A percentile compares a stretch with the other conserved stretches of the same genome.
phyloP scores from a whole-genome alignment of 208 protist genomes.

The Porcisia hertigi region DNA sequence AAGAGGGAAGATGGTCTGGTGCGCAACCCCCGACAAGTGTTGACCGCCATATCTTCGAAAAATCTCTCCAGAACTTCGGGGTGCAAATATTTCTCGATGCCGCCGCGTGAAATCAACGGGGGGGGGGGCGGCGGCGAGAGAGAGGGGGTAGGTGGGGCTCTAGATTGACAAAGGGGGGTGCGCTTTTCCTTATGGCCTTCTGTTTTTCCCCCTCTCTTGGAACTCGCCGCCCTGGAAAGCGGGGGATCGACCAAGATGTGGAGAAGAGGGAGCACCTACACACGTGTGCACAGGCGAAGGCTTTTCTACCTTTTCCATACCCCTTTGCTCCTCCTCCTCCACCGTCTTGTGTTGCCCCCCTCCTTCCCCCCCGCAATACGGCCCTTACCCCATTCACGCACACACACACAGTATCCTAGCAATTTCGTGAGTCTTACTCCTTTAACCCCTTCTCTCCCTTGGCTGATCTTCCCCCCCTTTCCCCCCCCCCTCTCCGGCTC shows the following conservation, averaged over 20 bases:
- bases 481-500: background rate
- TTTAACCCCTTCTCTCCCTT: background rate
- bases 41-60: background rate
- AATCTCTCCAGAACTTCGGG: background rate
- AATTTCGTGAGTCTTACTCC: background rate
- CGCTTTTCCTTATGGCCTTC: background rate
- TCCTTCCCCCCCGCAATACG: background rate
- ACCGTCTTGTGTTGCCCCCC: background rate
- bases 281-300: background rate
- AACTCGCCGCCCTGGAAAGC: background rate
- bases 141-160: background rate
- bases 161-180: background rate
- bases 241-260: background rate
- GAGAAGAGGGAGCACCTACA: background rate
- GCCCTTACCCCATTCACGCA: background rate
- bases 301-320: background rate
- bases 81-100: background rate
- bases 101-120: background rate
- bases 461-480: too few species aligned
- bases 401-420: conserved; percentile 1
- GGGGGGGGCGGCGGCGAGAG: background rate
- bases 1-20: background rate
- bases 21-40: background rate
- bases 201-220: background rate
- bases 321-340: background rate